A percentile compares a stretch with the other conserved stretches of the same genome.
phyloP scores from a whole-genome alignment of 2,329 filamentous ascomycete species.

The Leptographium radiaticola region DNA sequence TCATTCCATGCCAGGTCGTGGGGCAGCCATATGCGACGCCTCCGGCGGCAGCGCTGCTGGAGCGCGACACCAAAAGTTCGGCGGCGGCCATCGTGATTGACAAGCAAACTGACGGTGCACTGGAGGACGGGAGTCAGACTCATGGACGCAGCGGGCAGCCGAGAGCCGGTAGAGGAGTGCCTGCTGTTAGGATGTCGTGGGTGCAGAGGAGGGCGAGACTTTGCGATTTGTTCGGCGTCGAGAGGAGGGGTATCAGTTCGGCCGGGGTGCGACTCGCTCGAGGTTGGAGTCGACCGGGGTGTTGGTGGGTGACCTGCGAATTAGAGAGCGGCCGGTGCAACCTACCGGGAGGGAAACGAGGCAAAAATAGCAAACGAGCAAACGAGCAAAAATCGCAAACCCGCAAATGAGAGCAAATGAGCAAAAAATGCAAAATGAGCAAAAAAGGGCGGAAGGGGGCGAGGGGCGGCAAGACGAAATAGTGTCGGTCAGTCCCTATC shows the following conservation, averaged over 20 bases:
- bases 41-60: conserved; percentile 26
- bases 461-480: background rate
- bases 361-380: background rate
- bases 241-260: background rate
- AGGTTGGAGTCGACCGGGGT: background rate
- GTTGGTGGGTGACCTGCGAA: background rate
- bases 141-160: conserved; percentile 33
- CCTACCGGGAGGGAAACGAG: background rate
- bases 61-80: conserved; percentile 29
- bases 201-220: background rate
- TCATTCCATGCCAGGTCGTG: conserved; percentile 20
- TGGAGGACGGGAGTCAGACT: conserved; percentile 29
- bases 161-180: conserved; percentile 6
- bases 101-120: conserved; percentile 26
- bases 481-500: background rate
- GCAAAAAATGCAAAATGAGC: too few relatives aligned
- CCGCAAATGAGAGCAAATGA: too few relatives aligned
- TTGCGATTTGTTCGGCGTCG: background rate
- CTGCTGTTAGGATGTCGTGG: background rate
- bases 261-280: background rate
- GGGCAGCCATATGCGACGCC: conserved; percentile 23
- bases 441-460: background rate
- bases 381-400: too few relatives aligned
- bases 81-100: conserved; percentile 41
- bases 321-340: background rate